Evolutionary conservation across 2,329 filamentous ascomycete genomes (phyloP).

Genomic region (Pochonia chlamydosporia): DNA sequence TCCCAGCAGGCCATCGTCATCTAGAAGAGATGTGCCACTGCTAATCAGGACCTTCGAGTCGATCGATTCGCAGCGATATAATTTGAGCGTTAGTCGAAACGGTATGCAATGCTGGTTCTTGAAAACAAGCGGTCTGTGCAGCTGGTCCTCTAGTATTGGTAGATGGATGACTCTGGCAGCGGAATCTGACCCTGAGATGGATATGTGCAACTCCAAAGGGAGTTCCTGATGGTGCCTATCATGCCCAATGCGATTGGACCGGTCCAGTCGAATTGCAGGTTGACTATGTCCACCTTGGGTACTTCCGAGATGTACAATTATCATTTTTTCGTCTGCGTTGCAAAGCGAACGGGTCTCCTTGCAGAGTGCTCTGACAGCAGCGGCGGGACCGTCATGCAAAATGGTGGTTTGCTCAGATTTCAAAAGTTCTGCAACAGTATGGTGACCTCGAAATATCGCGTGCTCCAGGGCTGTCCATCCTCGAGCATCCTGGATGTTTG

Average conservation of each 20-base stretch:
- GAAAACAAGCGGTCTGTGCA: constrained; percentile 17
- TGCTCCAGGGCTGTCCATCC: constrained; percentile 29
- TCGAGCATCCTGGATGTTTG: constrained; percentile 15
- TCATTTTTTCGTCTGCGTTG: background rate
- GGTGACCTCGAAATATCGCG: constrained; percentile 26
- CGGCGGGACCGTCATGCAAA: background rate
- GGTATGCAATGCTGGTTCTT: constrained; percentile 7
- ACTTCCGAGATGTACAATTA: constrained; percentile 10
- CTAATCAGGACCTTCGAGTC: constrained; percentile 14
- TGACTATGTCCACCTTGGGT: constrained; percentile 10
- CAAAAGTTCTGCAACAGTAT: constrained; percentile 17
- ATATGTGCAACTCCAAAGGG: constrained; percentile 10
- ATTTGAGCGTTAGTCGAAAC: constrained; percentile 15
- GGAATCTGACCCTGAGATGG: constrained; percentile 1
- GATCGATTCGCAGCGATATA: constrained; percentile 8
- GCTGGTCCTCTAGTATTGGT: constrained; percentile 19
- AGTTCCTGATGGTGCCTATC: background rate
- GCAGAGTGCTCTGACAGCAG: background rate
- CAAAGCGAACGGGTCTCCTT: background rate
- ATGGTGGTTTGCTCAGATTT: background rate
- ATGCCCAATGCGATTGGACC: background rate
- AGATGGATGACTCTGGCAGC: constrained; percentile 11
- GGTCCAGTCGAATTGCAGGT: constrained; percentile 3
- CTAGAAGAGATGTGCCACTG: constrained; percentile 21
- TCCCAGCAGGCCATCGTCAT: constrained; percentile 18